phyloP scores from a whole-genome alignment of 805 yeast genomes.

The Spathaspora girioi region DNA sequence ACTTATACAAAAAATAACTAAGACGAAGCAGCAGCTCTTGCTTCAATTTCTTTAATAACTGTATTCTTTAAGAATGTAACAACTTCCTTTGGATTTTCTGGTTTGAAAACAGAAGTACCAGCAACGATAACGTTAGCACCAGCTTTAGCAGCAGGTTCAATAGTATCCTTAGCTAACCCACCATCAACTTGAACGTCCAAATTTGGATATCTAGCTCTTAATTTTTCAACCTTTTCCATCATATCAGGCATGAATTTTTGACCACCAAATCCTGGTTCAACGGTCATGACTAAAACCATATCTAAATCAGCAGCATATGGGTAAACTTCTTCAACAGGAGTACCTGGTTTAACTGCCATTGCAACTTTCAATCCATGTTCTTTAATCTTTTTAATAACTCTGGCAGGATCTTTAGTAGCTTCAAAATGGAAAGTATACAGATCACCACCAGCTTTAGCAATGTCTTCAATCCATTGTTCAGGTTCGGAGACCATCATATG shows the following conservation, averaged over 20 bases:
- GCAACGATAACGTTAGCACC: conserved; percentile 99
- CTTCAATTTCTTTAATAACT: conserved; percentile 49
- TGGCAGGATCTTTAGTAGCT: conserved; percentile 75
- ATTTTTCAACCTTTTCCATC: conserved; percentile 90
- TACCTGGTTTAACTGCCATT: conserved; percentile 90
- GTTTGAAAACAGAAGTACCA: conserved; percentile 90
- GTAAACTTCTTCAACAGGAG: conserved; percentile 77
- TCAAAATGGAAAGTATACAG: conserved; percentile 96
- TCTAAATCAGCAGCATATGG: conserved; percentile 77
- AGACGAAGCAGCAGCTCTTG: conserved; percentile 33
- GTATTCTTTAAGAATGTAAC: conserved; percentile 63
- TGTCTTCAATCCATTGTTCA: conserved; percentile 88
- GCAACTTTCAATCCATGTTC: conserved; percentile 86
- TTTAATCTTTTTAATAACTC: conserved; percentile 72
- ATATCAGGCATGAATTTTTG: conserved; percentile 91
- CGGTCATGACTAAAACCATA: conserved; percentile 97
- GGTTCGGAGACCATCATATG: conserved; percentile 98
- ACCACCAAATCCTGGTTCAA: conserved; percentile 99
- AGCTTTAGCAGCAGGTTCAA: conserved; percentile 86
- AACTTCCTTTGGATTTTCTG: conserved; percentile 72
- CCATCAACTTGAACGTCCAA: conserved; percentile 96
- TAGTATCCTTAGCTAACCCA: conserved; percentile 84
- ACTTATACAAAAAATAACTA: neutral
- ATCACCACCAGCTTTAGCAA: conserved; percentile 92
- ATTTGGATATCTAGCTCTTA: conserved; percentile 71